Conservation (phyloP, 805 yeast genomes). For the Teunomyces cretensis region DNA sequence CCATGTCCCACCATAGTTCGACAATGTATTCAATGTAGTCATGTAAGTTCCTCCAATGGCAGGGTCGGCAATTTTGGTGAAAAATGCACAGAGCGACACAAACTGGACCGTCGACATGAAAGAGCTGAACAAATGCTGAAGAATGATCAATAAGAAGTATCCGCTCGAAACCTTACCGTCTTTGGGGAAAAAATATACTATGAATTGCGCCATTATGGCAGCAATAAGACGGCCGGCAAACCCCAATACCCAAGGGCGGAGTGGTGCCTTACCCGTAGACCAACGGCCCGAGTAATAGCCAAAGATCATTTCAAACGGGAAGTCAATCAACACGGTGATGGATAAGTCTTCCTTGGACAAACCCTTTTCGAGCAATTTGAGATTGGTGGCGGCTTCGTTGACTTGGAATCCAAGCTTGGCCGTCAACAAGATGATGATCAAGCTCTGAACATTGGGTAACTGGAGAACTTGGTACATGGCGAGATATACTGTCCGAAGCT, state of each 20-base stretch:
- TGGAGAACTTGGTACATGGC: constrained; percentile 71
- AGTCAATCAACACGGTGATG: constrained; percentile 86
- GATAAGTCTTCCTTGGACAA: constrained; percentile 92
- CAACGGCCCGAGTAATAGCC: constrained; percentile 96
- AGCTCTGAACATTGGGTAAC: constrained; percentile 67
- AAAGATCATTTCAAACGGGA: constrained; percentile 92
- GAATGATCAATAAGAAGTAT: constrained; percentile 70
- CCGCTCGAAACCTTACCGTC: constrained; percentile 45
- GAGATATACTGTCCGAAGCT: constrained; percentile 54
- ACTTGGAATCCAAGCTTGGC: constrained; percentile 94
- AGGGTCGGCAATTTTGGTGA: constrained; percentile 94
- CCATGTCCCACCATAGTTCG: constrained; percentile 98
- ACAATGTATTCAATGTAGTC: constrained; percentile 90
- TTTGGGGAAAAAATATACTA: constrained; percentile 71
- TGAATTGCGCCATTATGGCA: constrained; percentile 71
- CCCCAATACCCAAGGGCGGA: constrained; percentile 88
- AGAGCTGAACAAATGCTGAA: constrained; percentile 81
- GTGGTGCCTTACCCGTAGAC: constrained; percentile 77
- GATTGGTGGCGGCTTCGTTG: constrained; percentile 92
- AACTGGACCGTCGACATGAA: constrained; percentile 95
- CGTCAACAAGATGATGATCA: constrained; percentile 71
- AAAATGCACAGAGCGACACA: constrained; percentile 92
- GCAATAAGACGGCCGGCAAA: constrained; percentile 78
- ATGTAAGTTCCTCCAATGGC: constrained; percentile 95
- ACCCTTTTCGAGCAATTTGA: constrained; percentile 87